These are phyloP conservation scores for Colletotrichum falcatum DNA, from an alignment of 2,329 filamentous ascomycete species.

Conservation along the genomic window DNA sequence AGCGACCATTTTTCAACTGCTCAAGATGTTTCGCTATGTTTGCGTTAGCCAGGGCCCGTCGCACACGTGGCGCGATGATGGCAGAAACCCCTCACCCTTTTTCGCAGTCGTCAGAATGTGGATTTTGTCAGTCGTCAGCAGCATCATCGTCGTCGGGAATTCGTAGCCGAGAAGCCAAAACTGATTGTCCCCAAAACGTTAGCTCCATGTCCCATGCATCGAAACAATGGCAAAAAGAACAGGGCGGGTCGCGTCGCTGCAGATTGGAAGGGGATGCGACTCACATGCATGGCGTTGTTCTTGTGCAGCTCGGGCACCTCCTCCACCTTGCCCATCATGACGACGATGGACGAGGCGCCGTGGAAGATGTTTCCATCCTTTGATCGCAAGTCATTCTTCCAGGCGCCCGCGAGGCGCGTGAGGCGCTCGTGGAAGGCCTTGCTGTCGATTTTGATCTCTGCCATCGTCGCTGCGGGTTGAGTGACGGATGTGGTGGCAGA, in stretches of 20 bases:
- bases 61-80: neutral
- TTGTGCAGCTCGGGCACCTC: conserved; percentile 91
- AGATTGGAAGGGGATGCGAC: conserved; percentile 49
- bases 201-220: conserved; percentile 7
- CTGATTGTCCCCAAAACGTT: conserved; percentile 58
- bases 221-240: neutral
- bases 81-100: conserved; percentile 74
- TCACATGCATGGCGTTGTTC: conserved; percentile 94
- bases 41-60: conserved; percentile 5
- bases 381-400: conserved; percentile 95
- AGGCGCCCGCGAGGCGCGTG: conserved; percentile 85
- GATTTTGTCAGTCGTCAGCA: conserved; percentile 88
- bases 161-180: conserved; percentile 99
- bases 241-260: conserved; percentile 32
- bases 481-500: conserved; percentile 36
- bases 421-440: conserved; percentile 94
- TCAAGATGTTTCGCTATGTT: conserved; percentile 91
- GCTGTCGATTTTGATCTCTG: conserved; percentile 95
- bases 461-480: conserved; percentile 62
- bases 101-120: conserved; percentile 97
- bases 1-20: conserved; percentile 89
- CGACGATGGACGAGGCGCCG: conserved; percentile 86
- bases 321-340: conserved; percentile 95
- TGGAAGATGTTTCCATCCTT: conserved; percentile 80
- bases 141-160: conserved; percentile 94